Base-by-base conservation (phyloP, 768 basidiomycete genomes). In the Kwoniella sp. region DNA sequence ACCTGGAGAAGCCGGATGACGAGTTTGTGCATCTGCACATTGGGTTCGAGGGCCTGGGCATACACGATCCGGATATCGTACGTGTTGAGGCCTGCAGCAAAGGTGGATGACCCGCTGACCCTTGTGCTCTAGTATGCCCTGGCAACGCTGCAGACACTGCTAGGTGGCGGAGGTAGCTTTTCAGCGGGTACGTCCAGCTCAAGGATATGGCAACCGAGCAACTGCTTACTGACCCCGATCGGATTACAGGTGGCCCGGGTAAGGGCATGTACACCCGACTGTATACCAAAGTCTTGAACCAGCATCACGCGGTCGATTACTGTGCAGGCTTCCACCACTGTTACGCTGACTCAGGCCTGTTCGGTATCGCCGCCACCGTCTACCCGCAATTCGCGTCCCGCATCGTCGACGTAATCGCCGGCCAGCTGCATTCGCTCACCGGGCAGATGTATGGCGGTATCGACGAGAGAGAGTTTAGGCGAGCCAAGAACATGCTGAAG, bases 261-360 rank as follows among this genome's bases (percentile, higher is more conserved):
- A 98, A 98, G 78, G 93, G 93, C 64, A 98, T 98, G 93, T 98
- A 95, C 79, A 90, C 91, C 28, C 85, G 93, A 22, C 77, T 96
- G 25, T 96, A 98, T 78, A 93, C 90, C 9, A 84, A 90, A 70
- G 89, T 98, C 65, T 83, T 98, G 52, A 96, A 98, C 73, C 86
- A 88, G 68, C 88, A 90, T 77, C 82, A 89, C 44, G 84, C 88
- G 67, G 82, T 98, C 65, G 93, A 98, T 73, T 89, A 91, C 73
- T 96, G 92, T 73, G 85, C 88, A 8, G 86, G 89, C 17, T 96
- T 95, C 84, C 91, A 98, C 72, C 93, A 98, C 75, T 91, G 92
- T 69, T 98, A 96, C 76, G 83, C 84, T 50, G 92, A 96, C 72
- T 88, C 89, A 0, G 89, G 89, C 3, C 79, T 98, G 5, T 95